Percentiles rank a stretch among this genome's conserved stretches.
Conservation (phyloP, 768 basidiomycete genomes). For the Neoboletus magnificus region DNA sequence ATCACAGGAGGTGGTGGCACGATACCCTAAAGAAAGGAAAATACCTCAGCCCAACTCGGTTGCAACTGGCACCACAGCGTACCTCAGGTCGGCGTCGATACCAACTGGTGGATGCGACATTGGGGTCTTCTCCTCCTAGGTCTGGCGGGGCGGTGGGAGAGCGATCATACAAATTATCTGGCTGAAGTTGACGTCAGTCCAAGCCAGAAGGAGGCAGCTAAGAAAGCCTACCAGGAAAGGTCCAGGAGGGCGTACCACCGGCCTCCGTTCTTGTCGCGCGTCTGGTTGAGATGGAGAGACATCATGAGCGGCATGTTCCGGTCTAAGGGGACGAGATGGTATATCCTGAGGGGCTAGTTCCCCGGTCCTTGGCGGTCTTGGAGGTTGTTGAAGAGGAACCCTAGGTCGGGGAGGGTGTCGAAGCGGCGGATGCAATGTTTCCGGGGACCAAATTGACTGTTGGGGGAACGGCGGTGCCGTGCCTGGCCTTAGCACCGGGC, state of each 20-base stretch:
- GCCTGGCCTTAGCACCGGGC: conserved; percentile 31
- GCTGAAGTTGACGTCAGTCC: conserved; percentile 17
- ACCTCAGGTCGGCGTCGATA: conserved; percentile 21
- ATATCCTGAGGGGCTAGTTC: not conserved
- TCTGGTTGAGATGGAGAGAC: conserved; percentile 7
- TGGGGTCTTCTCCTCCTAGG: conserved; percentile 16
- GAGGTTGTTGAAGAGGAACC: not conserved
- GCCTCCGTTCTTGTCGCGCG: conserved; percentile 7
- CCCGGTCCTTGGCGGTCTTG: not conserved
- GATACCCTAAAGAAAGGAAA: conserved; percentile 13
- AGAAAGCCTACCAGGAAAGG: conserved; percentile 18
- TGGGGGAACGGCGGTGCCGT: conserved; percentile 29
- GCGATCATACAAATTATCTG: conserved; percentile 21
- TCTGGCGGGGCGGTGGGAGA: conserved; percentile 24
- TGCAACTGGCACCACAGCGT: not conserved
- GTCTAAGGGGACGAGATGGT: conserved; percentile 10
- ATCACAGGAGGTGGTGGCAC: conserved; percentile 28
- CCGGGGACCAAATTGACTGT: conserved; percentile 20
- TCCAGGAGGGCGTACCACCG: conserved; percentile 22
- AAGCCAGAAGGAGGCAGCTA: not conserved
- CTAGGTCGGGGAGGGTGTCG: conserved; percentile 7
- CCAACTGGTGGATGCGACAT: conserved; percentile 22
- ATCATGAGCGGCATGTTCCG: not conserved
- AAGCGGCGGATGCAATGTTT: conserved; percentile 10
- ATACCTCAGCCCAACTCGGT: not conserved